Percentiles rank a stretch among this genome's conserved stretches.
Evolutionary conservation across 129 eudicot species (phyloP).

Genomic region (Centrapalus pauciflorus): DNA sequence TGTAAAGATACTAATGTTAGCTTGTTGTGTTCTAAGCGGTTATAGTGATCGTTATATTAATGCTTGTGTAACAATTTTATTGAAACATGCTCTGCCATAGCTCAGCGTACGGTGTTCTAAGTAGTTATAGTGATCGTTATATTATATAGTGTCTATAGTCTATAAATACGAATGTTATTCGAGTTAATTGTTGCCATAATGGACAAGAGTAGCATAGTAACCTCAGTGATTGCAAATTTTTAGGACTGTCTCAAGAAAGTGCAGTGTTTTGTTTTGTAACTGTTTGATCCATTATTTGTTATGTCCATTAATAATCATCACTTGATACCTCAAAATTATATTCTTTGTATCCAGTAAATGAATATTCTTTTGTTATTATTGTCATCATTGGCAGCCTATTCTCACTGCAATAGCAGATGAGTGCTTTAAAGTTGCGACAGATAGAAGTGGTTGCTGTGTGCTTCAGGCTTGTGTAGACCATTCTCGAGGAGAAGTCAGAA

Average conservation of each 20-base stretch:
- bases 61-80: neutral
- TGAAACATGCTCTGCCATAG: too few relatives aligned
- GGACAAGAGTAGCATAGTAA: neutral
- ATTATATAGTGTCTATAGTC: neutral
- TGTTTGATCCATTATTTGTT: neutral
- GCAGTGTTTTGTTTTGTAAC: constrained; percentile 6
- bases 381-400: constrained; percentile 42
- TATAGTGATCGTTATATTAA: too few relatives aligned
- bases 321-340: too few relatives aligned
- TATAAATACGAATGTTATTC: neutral
- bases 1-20: neutral
- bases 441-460: constrained; percentile 75
- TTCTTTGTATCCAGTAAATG: neutral
- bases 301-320: neutral
- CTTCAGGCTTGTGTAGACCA: constrained; percentile 58
- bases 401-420: constrained; percentile 47
- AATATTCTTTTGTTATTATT: neutral
- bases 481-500: constrained; percentile 40
- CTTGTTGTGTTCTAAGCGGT: too few relatives aligned
- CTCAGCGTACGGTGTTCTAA: neutral
- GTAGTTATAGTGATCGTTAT: neutral
- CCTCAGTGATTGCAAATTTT: constrained; percentile 6
- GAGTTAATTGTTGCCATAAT: constrained; percentile 1
- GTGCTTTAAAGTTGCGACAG: constrained; percentile 54
- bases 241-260: neutral